Percentiles rank a stretch among this genome's conserved stretches.
phyloP scores from a whole-genome alignment of 352 stramenopile species.

The Phytophthora pinifolia region DNA sequence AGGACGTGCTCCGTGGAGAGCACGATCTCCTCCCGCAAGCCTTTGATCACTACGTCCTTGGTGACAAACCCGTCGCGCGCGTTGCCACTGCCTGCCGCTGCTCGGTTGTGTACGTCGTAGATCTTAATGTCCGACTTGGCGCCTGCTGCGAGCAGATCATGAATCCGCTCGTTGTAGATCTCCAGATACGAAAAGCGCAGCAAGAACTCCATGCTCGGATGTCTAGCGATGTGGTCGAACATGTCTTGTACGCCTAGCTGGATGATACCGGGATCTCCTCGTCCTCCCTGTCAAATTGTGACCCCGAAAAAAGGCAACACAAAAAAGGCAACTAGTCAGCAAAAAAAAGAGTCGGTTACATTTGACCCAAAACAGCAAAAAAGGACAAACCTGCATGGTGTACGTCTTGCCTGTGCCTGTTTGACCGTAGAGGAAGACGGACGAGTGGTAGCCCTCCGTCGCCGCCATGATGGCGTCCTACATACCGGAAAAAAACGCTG shows the following conservation, averaged over 20 bases:
- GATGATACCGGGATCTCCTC: conserved; percentile 78
- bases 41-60: conserved; percentile 88
- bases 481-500: conserved; percentile 1
- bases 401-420: conserved; percentile 87
- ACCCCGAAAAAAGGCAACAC: not conserved
- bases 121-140: conserved; percentile 75
- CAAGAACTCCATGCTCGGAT: conserved; percentile 62
- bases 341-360: conserved; percentile 26
- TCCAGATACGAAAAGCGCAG: conserved; percentile 95
- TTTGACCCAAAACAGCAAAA: not conserved
- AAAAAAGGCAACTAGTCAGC: conserved; percentile 22
- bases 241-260: conserved; percentile 86
- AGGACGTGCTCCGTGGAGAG: conserved; percentile 79
- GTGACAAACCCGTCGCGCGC: conserved; percentile 35
- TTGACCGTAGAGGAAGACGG: conserved; percentile 93
- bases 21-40: conserved; percentile 81
- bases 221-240: conserved; percentile 77
- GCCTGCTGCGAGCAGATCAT: conserved; percentile 91
- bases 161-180: conserved; percentile 98
- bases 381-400: conserved; percentile 64
- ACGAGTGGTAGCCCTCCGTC: conserved; percentile 82
- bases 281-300: conserved; percentile 24
- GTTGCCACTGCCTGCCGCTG: conserved; percentile 21
- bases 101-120: conserved; percentile 61
- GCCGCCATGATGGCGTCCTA: conserved; percentile 63